phyloP scores from a whole-genome alignment of 768 basidiomycete species.

The Candolleomyces efflorescens region DNA sequence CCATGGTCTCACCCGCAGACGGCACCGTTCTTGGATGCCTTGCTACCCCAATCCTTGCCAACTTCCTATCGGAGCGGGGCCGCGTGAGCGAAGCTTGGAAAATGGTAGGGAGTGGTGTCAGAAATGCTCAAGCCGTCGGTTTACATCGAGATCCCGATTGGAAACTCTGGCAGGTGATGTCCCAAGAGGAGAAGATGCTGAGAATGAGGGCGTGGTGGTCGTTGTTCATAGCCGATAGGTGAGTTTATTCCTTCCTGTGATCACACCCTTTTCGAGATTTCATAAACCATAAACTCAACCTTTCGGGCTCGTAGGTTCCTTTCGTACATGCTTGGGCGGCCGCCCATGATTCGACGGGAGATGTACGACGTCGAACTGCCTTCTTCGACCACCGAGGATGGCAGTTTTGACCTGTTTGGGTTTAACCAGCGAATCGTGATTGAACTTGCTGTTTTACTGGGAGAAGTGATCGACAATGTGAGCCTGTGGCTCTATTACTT shows the following conservation, averaged over 20 bases:
- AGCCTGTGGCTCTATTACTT: background rate
- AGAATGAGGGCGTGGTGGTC: conserved; percentile 43
- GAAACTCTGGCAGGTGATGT: conserved; percentile 38
- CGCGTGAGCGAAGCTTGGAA: conserved; percentile 49
- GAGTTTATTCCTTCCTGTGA: conserved; percentile 13
- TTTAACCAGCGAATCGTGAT: conserved; percentile 34
- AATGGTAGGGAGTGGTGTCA: conserved; percentile 35
- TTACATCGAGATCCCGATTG: conserved; percentile 42
- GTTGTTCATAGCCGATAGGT: conserved; percentile 41
- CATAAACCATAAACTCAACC: conserved; percentile 7
- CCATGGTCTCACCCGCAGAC: conserved; percentile 37
- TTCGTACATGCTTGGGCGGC: conserved; percentile 42
- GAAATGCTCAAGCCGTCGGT: conserved; percentile 36
- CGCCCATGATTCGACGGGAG: conserved; percentile 34
- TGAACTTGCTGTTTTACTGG: conserved; percentile 33
- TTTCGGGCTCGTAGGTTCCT: conserved; percentile 27
- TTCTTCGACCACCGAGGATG: conserved; percentile 24
- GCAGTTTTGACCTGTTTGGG: conserved; percentile 30
- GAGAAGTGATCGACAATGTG: conserved; percentile 40
- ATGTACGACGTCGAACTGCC: conserved; percentile 34
- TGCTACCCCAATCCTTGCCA: conserved; percentile 39
- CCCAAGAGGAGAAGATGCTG: conserved; percentile 36
- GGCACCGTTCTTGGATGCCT: conserved; percentile 45
- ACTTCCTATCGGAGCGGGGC: conserved; percentile 43
- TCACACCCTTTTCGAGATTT: background rate